Base-by-base conservation (phyloP, 2,329 filamentous ascomycete species). In the Chalaropsis ovoidea region DNA sequence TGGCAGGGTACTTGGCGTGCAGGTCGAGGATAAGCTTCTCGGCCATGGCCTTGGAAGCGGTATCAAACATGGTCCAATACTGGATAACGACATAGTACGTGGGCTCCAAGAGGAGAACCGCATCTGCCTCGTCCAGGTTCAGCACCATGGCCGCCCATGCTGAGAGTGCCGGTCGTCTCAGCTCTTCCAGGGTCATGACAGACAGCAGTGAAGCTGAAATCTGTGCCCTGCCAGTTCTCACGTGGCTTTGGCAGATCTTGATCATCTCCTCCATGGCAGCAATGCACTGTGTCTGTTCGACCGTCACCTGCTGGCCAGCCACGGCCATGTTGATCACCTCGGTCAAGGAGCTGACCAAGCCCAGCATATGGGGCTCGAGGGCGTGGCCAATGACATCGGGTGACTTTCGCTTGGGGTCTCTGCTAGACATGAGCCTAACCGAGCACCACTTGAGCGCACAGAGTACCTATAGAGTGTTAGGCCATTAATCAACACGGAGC, bases 121-220 rank as follows among this genome's bases (percentile, higher is more conserved):
- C 80, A 71, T 96, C 92, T 27, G 91, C 87, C 66, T 86, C 85
- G 10, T 87, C 86, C 61, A 97, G 80, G 63, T 86, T 83, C 35
- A 77, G 82, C 19, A 97, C 81, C 76, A 99, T 86, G 8, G 86
- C 81, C 31, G 84, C 81, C 94, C 94, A 99, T 61, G 91, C 90
- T 3, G 82, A 83, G 71, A 97, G 92, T 1, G 91, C 89, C 39
- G 85, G 80, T 68, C 90, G 81, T 68, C 90, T 85, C n/a, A 99
- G 80, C 60, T 87, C 82, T 56, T 86, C 80, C 62, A 88, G 83
- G 17, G 87, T 81, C 67, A 97, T 82, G 0, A 91, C 91, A 24
- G 90, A 91, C 68, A 95, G 85, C 13, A 99, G 79, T 72, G 90
- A 96, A n/a, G 93, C 91, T 69, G 90, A 90, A 65, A 97, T 93